Percentiles rank a stretch among this genome's conserved stretches.
These are phyloP conservation scores for Lentinula lateritia DNA, from an alignment of 768 basidiomycete genomes.

Conservation along the genomic window DNA sequence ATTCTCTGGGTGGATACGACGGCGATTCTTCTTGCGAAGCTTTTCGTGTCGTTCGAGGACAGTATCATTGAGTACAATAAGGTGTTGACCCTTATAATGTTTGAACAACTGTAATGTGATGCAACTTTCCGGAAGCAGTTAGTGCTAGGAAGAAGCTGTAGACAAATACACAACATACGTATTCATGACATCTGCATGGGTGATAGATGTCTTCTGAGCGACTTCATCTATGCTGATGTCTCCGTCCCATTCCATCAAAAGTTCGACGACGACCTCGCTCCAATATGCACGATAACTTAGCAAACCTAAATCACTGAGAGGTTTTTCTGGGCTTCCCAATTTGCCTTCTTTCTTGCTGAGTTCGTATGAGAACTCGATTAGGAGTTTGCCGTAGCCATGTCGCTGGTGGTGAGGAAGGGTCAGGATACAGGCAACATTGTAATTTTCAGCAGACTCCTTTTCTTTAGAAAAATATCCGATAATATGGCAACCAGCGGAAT, in stretches of 20 bases:
- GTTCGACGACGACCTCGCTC: constrained; percentile 93
- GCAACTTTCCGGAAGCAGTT: constrained; percentile 51
- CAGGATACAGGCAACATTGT: constrained; percentile 98
- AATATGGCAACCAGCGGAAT: constrained; percentile 87
- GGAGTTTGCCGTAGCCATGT: constrained; percentile 88
- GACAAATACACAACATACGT: constrained; percentile 61
- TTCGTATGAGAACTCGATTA: constrained; percentile 98
- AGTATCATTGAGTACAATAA: constrained; percentile 86
- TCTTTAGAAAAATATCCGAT: constrained; percentile 99
- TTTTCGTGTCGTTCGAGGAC: constrained; percentile 91
- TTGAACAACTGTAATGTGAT: constrained; percentile 93
- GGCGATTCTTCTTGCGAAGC: constrained; percentile 68
- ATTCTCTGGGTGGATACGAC: constrained; percentile 72
- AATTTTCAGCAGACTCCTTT: constrained; percentile 96
- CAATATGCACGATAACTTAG: constrained; percentile 94
- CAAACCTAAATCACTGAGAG: constrained; percentile 89
- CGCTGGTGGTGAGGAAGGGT: constrained; percentile 99
- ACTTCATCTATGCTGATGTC: constrained; percentile 96
- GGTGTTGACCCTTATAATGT: constrained; percentile 91
- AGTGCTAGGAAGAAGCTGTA: constrained; percentile 7
- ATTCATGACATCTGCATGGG: constrained; percentile 95
- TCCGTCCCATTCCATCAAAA: constrained; percentile 69
- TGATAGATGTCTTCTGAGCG: constrained; percentile 91
- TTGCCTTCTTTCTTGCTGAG: constrained; percentile 95
- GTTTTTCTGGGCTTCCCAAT: constrained; percentile 96